These are phyloP conservation scores for Cercis canadensis DNA, from an alignment of 306 rosid species.

Conservation along the genomic window DNA sequence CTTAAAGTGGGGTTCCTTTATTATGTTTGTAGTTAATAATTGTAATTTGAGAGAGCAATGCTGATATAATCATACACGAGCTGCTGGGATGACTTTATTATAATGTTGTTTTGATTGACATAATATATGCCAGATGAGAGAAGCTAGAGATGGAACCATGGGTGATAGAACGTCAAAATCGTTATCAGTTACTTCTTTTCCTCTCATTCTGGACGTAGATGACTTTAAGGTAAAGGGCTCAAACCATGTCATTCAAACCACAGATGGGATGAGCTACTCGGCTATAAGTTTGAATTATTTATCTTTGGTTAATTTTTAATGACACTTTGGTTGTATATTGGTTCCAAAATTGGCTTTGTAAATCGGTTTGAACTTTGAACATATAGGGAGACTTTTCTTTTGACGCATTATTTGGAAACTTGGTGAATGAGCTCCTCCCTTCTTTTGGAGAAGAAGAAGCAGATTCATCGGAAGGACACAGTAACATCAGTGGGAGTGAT, in stretches of 20 bases:
- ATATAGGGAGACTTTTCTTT: constrained; percentile 92
- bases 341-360: background rate
- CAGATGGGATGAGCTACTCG: background rate
- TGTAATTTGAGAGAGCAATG: constrained; percentile 2
- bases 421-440: constrained; percentile 91
- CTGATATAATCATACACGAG: constrained; percentile 14
- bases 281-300: background rate
- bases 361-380: constrained; percentile 23
- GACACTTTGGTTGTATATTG: background rate
- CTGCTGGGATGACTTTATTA: constrained; percentile 10
- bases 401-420: constrained; percentile 89
- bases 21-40: background rate
- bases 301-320: constrained; percentile 4
- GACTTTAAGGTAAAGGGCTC: constrained; percentile 78
- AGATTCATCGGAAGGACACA: constrained; percentile 66
- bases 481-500: constrained; percentile 47
- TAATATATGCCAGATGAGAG: constrained; percentile 66
- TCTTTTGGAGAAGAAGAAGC: constrained; percentile 77
- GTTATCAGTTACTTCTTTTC: constrained; percentile 62
- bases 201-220: constrained; percentile 86
- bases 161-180: constrained; percentile 44
- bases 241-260: constrained; percentile 3
- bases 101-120: constrained; percentile 2
- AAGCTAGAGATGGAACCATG: constrained; percentile 57
- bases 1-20: background rate